Base-by-base conservation (phyloP, 2,329 filamentous ascomycete genomes). In the Macroventuria anomochaeta region DNA sequence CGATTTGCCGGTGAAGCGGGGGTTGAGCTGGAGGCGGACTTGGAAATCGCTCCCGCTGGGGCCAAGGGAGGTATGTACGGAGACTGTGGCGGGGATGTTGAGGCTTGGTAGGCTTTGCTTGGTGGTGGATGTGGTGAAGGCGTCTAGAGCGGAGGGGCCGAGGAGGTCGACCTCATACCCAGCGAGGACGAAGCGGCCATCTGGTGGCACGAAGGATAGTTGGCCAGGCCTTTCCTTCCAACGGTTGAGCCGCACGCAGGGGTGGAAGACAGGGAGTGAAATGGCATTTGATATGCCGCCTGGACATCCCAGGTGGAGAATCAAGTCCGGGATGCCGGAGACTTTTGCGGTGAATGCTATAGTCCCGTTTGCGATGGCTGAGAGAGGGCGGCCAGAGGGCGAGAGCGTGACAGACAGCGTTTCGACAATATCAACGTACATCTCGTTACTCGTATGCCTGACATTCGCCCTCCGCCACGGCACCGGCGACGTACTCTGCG, bases 331-430 rank as follows among this genome's bases (percentile, higher is more conserved):
- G 2, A 97, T 85, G 4, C 95, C 95, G 0, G 93, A 97, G 33
- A 99, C 91, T 71, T 97, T 97, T 47, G 90, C 88, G 0, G 91
- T 97, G 73, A 97, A 97, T 1, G 91, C 93, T 62, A 99, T 93
- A 4, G 91, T 96, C 13, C 95, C 95, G 64, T 95, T 90, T 12
- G 91, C 90, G 60, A 96, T 88, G 3, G 95, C 93, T 7, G 91
- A 87, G 18, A 99, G 81, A 1, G 93, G 88, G 12, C 92, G 84
- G 4, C 95, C 95, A 0, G 93, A 97, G 0, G 95, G 95, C 0
- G 95, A 92, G 34, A 97, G 83, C 0, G 89, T 96, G 33, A 97
- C 91, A 1, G 87, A 85, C 0, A 99, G 80, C 1, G 90, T 91
- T 78, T 99, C 95, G 57, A 99, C 86, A 11, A 99, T 86, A 72